phyloP scores from a whole-genome alignment of 73 alveolate species.

The Paramecium pentaurelia region DNA sequence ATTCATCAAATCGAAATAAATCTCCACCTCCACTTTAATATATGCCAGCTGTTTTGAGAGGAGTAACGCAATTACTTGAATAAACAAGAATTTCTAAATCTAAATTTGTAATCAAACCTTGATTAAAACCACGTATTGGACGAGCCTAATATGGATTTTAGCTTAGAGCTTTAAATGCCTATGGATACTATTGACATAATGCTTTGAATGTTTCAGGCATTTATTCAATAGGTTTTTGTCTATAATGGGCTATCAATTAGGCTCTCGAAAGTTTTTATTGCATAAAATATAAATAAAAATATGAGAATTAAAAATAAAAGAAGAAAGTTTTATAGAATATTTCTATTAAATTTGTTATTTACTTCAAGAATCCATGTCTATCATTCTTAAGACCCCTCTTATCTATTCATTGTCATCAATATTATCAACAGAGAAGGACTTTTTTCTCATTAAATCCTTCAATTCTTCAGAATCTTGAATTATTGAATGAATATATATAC shows the following conservation, averaged over 20 bases:
- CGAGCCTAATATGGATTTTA: not conserved
- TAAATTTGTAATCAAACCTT: not conserved
- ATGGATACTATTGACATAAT: not conserved
- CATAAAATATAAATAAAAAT: not conserved
- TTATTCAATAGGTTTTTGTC: not conserved
- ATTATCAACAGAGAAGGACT: not conserved
- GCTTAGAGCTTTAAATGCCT: not conserved
- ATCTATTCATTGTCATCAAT: constrained; percentile 30
- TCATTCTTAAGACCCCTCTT: not conserved
- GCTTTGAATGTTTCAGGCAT: not conserved
- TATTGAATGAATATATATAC: not conserved
- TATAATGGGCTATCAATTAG: not conserved
- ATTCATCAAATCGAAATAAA: constrained; percentile 15
- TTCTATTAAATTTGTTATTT: not conserved
- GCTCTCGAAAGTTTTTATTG: not conserved
- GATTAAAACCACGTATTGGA: constrained; percentile 7
- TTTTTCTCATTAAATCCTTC: constrained; percentile 28
- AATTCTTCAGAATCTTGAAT: constrained; percentile 25
- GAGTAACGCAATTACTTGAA: constrained; percentile 6
- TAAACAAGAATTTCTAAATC: constrained; percentile 29
- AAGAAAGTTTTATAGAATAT: not conserved
- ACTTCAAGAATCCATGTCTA: constrained; percentile 24
- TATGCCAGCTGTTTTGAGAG: constrained; percentile 40
- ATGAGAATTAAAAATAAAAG: not conserved
- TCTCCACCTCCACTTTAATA: not conserved